Evolutionary conservation across 202 grass and related monocot species (phyloP), one percentile per base, ranked within the genome.

Genomic region (Bolboschoenoplectus hybrid): DNA sequence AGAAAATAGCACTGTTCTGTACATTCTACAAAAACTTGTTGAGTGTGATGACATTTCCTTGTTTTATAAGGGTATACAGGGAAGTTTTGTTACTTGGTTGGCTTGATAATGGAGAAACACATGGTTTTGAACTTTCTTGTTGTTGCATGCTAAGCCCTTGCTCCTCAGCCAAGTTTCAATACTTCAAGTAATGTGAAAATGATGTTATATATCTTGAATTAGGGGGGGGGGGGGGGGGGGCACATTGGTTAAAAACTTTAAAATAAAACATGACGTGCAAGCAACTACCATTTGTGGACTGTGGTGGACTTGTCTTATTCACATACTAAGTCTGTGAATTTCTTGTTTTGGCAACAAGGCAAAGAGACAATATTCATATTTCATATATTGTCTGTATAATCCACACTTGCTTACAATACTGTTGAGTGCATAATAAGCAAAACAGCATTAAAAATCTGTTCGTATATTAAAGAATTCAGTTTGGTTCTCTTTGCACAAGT

Each of bases 251-350:
- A 74, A 74, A 67, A 67, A 44, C 43, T 44, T 3, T 0, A 49
- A 52, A 64, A 17, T 14, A 66, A 49, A 67, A 57, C 14, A 44
- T 58, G 82, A 71, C 82, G 82, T 84, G 82, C 82, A 84, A 84
- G 82, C 6, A 9, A 68, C 65, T 20, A 84, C 65, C 26, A 70
- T 71, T 7, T 67, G 43, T 32, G 47, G 81, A 51, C 63, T 51
- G 45, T 38, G 49, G 13, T 51, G 12, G 49, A 69, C 63, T 35
- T 56, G 81, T 83, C 81, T 38, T 69, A 6, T n/a, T 83, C 81
- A 49, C 62, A 82, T 36, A 32, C 46, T 38, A 39, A 71, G 53
- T 69, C 43, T 55, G 51, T 52, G 47, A 84, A 41, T 41, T n/a
- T 69, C 67, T 53, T 71, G 2, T 14, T 55, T 55, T 57, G 26